phyloP scores from a whole-genome alignment of 192 early-diverging fungal genomes.

The Mortierella hygrophila region DNA sequence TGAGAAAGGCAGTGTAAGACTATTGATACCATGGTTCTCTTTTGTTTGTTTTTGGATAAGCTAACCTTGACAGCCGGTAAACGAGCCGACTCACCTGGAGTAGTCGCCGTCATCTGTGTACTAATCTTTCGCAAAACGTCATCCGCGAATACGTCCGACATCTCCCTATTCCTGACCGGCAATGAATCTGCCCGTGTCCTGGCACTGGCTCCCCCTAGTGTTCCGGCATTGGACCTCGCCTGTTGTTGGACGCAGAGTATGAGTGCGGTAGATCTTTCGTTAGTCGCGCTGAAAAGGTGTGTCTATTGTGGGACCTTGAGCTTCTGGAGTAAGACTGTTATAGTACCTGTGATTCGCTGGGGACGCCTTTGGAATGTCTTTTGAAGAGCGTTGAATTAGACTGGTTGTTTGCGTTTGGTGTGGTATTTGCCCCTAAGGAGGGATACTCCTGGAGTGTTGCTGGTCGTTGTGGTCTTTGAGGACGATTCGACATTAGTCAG shows the following conservation, averaged over 20 bases:
- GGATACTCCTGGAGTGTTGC: conserved; percentile 19
- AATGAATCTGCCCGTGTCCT: conserved; percentile 42
- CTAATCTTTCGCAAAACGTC: conserved; percentile 37
- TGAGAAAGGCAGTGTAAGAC: not conserved
- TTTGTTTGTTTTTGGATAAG: not conserved
- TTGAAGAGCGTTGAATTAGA: not conserved
- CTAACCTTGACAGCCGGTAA: not conserved
- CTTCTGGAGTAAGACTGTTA: not conserved
- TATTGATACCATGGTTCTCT: not conserved
- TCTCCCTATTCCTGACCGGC: conserved; percentile 29
- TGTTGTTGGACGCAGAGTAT: not conserved
- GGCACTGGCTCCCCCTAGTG: not conserved
- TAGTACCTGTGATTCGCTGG: conserved; percentile 42
- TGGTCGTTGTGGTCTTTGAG: conserved; percentile 26
- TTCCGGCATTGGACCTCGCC: no score
- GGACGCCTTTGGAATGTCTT: conserved; percentile 23
- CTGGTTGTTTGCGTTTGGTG: not conserved
- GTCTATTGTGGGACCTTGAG: not conserved
- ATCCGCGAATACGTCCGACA: conserved; percentile 29
- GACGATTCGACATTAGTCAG: conserved; percentile 23
- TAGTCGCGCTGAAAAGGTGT: not conserved
- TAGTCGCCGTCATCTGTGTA: conserved; percentile 23
- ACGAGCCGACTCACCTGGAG: not conserved
- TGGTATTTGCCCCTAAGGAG: not conserved
- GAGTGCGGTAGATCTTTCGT: not conserved